Base-by-base conservation (phyloP, 805 yeast genomes). In the Candida patagonica region DNA sequence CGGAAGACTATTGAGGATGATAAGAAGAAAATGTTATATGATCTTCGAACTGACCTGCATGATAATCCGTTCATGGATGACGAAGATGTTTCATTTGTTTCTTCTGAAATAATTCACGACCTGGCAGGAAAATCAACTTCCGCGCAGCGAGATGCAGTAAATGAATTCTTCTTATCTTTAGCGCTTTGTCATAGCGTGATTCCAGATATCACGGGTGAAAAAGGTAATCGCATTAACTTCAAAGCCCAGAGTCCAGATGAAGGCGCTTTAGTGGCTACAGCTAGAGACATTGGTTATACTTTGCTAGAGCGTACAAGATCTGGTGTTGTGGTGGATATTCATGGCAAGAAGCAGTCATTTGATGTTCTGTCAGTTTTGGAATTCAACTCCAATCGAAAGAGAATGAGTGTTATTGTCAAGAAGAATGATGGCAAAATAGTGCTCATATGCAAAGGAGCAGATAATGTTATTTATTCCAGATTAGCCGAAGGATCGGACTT, bases 241-340 rank as follows among this genome's bases (percentile, higher is more conserved):
- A 79, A 80, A 51, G 88, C 89, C 1, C 88, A 82, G 54, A 79
- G 87, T 6, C 94, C 94, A 0, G 94, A 82, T 62, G 94, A 82
- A 56, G 76, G 80, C 30, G 88, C 92, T 1, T 66, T 82, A 40
- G 89, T 83, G n/a, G 66, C 80, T 1, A 78, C 73, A 34, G 89
- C 89, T 1, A 65, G 83, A 38, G 89, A 80, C 54, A 50, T 81
- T 23, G 94, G 94, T 7, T 68, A 77, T 48, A 77, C 73, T 0
- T 73, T 80, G 54, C 59, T 68, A 17, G 80, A 71, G 31, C 65
- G 76, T 32, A 66, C 67, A 16, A 67, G 80, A 54, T 67, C 66
- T 29, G 63, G 69, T 2, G 62, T 77, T 27, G 54, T 67, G 2
- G 37, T 68, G 5, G 59, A 62, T 38, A 58, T 61, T 30, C 71